Evolutionary conservation across 495 filamentous ascomycete genomes (phyloP).

Genomic region (Hypoxylon fuscum): DNA sequence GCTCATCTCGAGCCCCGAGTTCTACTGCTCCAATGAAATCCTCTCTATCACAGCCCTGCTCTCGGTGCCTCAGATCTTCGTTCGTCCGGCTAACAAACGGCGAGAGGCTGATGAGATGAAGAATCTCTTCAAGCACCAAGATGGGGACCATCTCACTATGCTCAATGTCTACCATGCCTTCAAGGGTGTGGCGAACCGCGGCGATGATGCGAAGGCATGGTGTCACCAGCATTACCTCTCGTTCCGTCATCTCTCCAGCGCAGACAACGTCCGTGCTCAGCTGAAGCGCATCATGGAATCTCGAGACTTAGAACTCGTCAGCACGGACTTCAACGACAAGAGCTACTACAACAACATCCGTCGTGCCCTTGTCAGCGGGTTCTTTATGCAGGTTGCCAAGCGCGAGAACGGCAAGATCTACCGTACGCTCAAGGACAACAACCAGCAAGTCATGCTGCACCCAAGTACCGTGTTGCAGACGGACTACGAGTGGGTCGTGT

Average conservation of each 20-base stretch:
- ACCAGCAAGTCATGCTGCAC: slow-evolving; percentile 83
- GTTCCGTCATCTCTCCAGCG: slow-evolving; percentile 84
- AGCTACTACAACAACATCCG: slow-evolving; percentile 98
- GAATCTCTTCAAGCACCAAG: slow-evolving; percentile 85
- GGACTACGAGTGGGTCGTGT: slow-evolving; percentile 95
- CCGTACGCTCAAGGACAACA: slow-evolving; percentile 92
- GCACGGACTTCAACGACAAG: slow-evolving; percentile 91
- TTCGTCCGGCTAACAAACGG: slow-evolving; percentile 81
- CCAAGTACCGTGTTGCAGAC: slow-evolving; percentile 85
- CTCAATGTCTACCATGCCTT: slow-evolving; percentile 99
- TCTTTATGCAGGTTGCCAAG: slow-evolving; percentile 99
- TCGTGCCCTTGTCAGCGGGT: slow-evolving; percentile 90
- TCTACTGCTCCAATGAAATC: slow-evolving; percentile 98
- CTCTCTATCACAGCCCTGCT: slow-evolving; percentile 93
- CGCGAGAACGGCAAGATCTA: slow-evolving; percentile 86
- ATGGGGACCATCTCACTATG: slow-evolving; percentile 95
- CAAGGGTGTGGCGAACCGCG: slow-evolving; percentile 73
- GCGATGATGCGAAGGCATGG: slow-evolving; percentile 84
- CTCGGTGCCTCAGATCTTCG: slow-evolving; percentile 94
- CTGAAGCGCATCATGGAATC: slow-evolving; percentile 97
- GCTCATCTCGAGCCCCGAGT: slow-evolving; percentile 96
- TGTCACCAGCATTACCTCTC: slow-evolving; percentile 98
- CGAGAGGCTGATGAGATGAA: slow-evolving; percentile 99
- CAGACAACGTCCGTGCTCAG: slow-evolving; percentile 91
- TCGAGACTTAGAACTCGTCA: slow-evolving; percentile 82